Base-by-base conservation (phyloP, 139 green algal genomes). In the Chlamydomonas sphaeroides region DNA sequence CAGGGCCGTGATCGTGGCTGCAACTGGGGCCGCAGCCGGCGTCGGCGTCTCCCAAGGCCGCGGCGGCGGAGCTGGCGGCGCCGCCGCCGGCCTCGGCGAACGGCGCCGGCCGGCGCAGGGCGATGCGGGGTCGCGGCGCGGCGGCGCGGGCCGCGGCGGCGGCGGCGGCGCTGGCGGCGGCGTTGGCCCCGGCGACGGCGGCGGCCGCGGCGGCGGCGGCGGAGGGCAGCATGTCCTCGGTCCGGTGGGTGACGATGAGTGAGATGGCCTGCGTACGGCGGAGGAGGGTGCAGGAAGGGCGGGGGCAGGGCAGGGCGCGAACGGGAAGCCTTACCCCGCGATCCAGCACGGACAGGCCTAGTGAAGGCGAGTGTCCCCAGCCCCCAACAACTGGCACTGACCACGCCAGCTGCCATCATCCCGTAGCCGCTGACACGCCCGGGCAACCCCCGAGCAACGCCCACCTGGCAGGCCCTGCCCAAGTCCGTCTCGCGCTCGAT, bases 221-320 rank as follows among this genome's bases (percentile, higher is more conserved):
- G 53, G 66, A 11, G n/a, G 38, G 42, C 32, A 30, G 32, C 57
- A 80, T 14, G 81, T 87, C 84, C 48, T 95, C 92, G 25, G 66
- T 41, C 26, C 92, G 88, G 78, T 95, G 87, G 0, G 92, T 87
- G 23, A 97, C 79, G 38, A 98, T 92, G 23, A 98, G 57, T 1
- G 93, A 92, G 71, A 98, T 96, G 32, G 93, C 91, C 79, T 62
- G 56, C 3, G 23, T n/a, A n/a, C n/a, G n/a, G n/a, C n/a, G n/a
- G n/a, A n/a, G n/a, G n/a, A n/a, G n/a, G n/a, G n/a, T n/a, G n/a
- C 4, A 30, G 51, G 15, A 61, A 61, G 20, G 51, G 49, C 8
- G 49, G 49, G 49, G 49, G 49, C 49, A 18, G 49, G 49, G 6
- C 2, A 20, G 49, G 18, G 49, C 18, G 49, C 45, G 45, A 20